Conservation (phyloP, 192 early-diverging fungal species). For the Obelidium mucronatum region DNA sequence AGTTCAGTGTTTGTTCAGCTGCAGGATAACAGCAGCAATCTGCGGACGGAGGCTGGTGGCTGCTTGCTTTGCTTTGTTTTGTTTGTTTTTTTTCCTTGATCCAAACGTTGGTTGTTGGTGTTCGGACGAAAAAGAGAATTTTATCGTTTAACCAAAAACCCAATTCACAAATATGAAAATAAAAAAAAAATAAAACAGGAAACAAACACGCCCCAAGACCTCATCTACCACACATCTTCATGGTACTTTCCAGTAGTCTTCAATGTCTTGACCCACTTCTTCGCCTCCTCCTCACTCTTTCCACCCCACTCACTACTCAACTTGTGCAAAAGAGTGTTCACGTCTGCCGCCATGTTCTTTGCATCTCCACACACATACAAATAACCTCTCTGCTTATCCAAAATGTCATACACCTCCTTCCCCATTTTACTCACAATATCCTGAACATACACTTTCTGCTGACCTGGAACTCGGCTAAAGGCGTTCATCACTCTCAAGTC, state of each 20-base stretch:
- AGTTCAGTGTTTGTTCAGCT: too few species aligned
- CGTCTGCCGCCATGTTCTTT: slow-evolving; percentile 96
- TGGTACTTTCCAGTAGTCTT: slow-evolving; percentile 82
- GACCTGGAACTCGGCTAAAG: slow-evolving; percentile 78
- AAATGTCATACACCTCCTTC: slow-evolving; percentile 80
- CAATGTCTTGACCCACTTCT: slow-evolving; percentile 86
- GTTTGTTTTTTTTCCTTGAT: too few species aligned
- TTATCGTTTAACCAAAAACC: too few species aligned
- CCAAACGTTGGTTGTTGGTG: too few species aligned
- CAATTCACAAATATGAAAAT: background rate
- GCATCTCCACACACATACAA: slow-evolving; percentile 74
- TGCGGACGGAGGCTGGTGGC: too few species aligned
- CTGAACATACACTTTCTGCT: slow-evolving; percentile 96
- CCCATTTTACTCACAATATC: slow-evolving; percentile 81
- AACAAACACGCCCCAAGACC: background rate
- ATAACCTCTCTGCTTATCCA: slow-evolving; percentile 64
- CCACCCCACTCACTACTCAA: slow-evolving; percentile 75
- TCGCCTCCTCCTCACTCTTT: slow-evolving; percentile 66
- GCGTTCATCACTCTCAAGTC: slow-evolving; percentile 83
- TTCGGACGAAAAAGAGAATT: too few species aligned
- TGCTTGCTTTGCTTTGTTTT: too few species aligned
- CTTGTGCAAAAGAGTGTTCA: slow-evolving; percentile 66
- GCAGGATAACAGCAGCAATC: too few species aligned
- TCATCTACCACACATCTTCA: slow-evolving; percentile 88
- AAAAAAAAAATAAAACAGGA: background rate